These are phyloP conservation scores for Alliaria petiolata DNA, from an alignment of 345 rosid genomes.

Conservation along the genomic window DNA sequence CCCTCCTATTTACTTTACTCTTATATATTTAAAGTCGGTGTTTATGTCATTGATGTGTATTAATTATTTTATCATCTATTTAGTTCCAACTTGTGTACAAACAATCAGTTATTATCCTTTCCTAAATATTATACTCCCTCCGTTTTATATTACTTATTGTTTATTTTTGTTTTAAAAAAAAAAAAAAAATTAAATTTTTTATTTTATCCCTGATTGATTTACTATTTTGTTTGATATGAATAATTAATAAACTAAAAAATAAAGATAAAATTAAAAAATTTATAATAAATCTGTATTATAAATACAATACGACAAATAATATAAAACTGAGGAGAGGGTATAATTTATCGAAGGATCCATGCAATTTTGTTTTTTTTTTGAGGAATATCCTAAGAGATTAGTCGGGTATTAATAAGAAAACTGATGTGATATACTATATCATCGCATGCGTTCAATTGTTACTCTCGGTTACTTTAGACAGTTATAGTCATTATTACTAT, in stretches of 20 bases:
- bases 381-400: neutral
- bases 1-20: neutral
- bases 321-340: too few relatives aligned
- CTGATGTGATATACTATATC: neutral
- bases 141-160: too few relatives aligned
- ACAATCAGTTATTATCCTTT: neutral
- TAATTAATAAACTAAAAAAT: too few relatives aligned
- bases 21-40: neutral
- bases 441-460: neutral
- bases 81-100: neutral
- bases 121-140: neutral
- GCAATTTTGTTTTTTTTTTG: neutral
- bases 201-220: too few relatives aligned
- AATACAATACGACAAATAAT: too few relatives aligned
- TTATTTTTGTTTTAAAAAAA: too few relatives aligned
- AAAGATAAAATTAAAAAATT: too few relatives aligned
- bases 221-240: too few relatives aligned
- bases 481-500: neutral
- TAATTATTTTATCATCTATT: neutral
- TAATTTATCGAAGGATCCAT: neutral
- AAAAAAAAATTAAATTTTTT: too few relatives aligned
- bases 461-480: neutral
- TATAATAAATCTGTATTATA: too few relatives aligned
- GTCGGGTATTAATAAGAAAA: neutral
- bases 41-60: neutral